phyloP scores from a whole-genome alignment of 2,329 filamentous ascomycete species.

The Allantophomopsis lycopodina region DNA sequence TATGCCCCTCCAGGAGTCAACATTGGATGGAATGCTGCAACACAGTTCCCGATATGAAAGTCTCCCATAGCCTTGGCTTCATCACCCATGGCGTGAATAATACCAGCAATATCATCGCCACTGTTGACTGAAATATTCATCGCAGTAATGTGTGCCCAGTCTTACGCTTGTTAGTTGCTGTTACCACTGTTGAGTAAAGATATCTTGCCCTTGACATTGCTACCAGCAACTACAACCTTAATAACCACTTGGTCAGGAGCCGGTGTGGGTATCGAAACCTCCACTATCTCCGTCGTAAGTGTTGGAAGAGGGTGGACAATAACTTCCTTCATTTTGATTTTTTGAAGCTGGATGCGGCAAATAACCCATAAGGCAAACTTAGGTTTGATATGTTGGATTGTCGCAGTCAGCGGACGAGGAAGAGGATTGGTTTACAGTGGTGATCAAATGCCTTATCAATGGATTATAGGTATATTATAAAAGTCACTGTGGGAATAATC shows the following conservation, averaged over 20 bases:
- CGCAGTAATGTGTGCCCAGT: not conserved
- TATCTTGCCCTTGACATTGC: not conserved
- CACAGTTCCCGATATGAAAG: conserved; percentile 1
- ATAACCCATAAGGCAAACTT: too few species aligned
- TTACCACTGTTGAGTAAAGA: not conserved
- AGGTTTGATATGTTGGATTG: too few species aligned
- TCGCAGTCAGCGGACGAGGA: too few species aligned
- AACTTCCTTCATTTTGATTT: too few species aligned
- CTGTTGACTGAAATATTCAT: not conserved
- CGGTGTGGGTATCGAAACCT: not conserved
- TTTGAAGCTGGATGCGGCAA: too few species aligned
- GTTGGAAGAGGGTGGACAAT: too few species aligned
- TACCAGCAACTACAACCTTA: not conserved
- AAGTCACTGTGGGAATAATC: too few species aligned
- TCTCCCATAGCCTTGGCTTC: not conserved
- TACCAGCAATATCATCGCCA: not conserved
- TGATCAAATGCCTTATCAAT: too few species aligned
- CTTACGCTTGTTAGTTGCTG: not conserved
- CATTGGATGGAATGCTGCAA: conserved; percentile 1
- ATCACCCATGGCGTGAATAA: not conserved
- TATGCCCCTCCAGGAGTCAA: conserved; percentile 2
- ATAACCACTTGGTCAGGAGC: not conserved
- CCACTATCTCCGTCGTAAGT: too few species aligned
- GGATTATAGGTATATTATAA: too few species aligned
- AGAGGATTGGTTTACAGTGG: too few species aligned